Percentiles rank a stretch among this genome's conserved stretches.
Conservation (phyloP, 129 eudicot genomes). For the Flaveria trinervia region DNA sequence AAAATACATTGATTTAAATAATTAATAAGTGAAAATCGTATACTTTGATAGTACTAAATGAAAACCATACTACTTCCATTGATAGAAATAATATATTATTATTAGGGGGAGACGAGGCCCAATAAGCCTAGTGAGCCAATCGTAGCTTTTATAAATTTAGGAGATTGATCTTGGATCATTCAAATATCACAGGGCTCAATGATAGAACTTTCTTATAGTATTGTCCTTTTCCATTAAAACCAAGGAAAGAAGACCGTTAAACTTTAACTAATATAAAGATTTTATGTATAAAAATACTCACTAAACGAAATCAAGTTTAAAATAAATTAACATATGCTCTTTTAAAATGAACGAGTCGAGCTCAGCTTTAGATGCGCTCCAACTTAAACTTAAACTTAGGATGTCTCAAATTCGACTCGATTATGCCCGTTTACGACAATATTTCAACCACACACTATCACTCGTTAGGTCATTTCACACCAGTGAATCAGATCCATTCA, state of each 20-base stretch:
- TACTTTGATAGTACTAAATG: background rate
- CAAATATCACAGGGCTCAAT: constrained; percentile 34
- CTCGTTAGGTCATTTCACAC: too few species aligned
- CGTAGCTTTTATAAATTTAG: constrained; percentile 7
- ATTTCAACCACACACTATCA: too few species aligned
- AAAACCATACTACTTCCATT: background rate
- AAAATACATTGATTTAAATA: background rate
- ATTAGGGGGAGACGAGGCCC: background rate
- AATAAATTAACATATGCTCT: too few species aligned
- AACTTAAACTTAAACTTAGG: too few species aligned
- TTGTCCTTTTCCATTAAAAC: background rate
- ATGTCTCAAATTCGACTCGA: too few species aligned
- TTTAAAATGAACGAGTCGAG: too few species aligned
- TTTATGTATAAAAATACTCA: background rate
- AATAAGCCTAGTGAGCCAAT: background rate
- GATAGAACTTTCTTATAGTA: constrained; percentile 28
- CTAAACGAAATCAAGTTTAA: too few species aligned
- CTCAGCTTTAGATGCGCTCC: too few species aligned
- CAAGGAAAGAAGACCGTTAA: constrained; percentile 3
- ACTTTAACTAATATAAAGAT: background rate
- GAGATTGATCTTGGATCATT: constrained; percentile 26
- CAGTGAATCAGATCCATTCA: background rate
- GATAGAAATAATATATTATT: background rate
- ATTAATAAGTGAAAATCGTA: background rate
- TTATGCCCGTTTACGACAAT: too few species aligned